Evolutionary conservation across 2,329 filamentous ascomycete genomes (phyloP).

Genomic region (Mycosphaerella arachidis): DNA sequence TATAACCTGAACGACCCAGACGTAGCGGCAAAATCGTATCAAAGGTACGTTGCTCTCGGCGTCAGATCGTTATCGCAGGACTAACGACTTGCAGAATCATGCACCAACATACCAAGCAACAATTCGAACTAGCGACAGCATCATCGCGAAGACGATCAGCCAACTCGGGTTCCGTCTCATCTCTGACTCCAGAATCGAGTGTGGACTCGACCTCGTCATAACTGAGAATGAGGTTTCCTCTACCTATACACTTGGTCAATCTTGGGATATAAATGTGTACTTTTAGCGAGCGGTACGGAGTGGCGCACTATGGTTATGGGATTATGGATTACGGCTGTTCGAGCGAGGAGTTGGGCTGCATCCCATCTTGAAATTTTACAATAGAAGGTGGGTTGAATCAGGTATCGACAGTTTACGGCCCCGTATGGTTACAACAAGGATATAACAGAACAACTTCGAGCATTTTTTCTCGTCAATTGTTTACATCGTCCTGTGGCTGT

Average conservation of each 20-base stretch:
- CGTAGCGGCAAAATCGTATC: slow-evolving; percentile 41
- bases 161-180: slow-evolving; percentile 16
- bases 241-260: neutral
- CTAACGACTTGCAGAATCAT: slow-evolving; percentile 37
- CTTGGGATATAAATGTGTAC: neutral
- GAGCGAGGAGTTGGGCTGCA: neutral
- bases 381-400: neutral
- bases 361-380: neutral
- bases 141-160: slow-evolving; percentile 41
- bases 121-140: slow-evolving; percentile 43
- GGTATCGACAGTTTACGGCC: neutral
- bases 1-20: slow-evolving; percentile 41
- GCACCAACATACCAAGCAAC: slow-evolving; percentile 49
- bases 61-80: neutral
- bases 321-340: neutral
- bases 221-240: too few species aligned
- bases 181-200: slow-evolving; percentile 24
- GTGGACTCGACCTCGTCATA: slow-evolving; percentile 27
- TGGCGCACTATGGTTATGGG: neutral
- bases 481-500: neutral
- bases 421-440: neutral
- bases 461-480: neutral
- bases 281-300: neutral
- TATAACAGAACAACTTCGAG: neutral
- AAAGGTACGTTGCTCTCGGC: slow-evolving; percentile 35